Conservation (phyloP, 2,329 filamentous ascomycete species). For the Talaromyces amestolkiae region DNA sequence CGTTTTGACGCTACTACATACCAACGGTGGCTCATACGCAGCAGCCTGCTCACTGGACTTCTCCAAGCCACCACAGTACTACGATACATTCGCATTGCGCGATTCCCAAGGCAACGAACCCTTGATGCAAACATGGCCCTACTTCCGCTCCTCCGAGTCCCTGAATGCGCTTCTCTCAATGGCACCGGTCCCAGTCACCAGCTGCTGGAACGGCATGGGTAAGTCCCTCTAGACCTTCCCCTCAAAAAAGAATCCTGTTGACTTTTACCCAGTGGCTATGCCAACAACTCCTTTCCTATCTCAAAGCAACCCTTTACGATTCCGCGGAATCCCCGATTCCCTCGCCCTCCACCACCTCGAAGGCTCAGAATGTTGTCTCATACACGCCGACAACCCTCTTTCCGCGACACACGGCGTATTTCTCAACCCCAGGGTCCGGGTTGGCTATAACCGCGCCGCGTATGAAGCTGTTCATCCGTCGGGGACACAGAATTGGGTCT, state of each 20-base stretch:
- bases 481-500: not conserved
- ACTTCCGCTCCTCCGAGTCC: slow-evolving; percentile 53
- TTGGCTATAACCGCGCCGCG: slow-evolving; percentile 59
- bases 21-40: slow-evolving; percentile 59
- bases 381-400: slow-evolving; percentile 68
- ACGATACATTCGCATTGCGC: slow-evolving; percentile 71
- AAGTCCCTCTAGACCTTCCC: not conserved
- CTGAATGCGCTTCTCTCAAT: slow-evolving; percentile 49
- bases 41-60: slow-evolving; percentile 72
- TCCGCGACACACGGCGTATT: slow-evolving; percentile 54
- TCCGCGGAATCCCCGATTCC: slow-evolving; percentile 52
- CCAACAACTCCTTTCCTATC: slow-evolving; percentile 19
- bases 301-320: slow-evolving; percentile 41
- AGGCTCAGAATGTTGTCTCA: slow-evolving; percentile 58
- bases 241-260: not conserved
- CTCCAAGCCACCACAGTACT: slow-evolving; percentile 64
- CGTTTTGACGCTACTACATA: slow-evolving; percentile 57
- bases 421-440: slow-evolving; percentile 67
- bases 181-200: slow-evolving; percentile 48
- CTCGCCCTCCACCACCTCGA: slow-evolving; percentile 58
- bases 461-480: slow-evolving; percentile 52
- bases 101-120: slow-evolving; percentile 64
- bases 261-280: slow-evolving; percentile 15
- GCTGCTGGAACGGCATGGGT: slow-evolving; percentile 67
- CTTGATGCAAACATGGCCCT: slow-evolving; percentile 66